Evolutionary conservation across 2,329 filamentous ascomycete genomes (phyloP).

Genomic region (Verticillium zaregamsianum): DNA sequence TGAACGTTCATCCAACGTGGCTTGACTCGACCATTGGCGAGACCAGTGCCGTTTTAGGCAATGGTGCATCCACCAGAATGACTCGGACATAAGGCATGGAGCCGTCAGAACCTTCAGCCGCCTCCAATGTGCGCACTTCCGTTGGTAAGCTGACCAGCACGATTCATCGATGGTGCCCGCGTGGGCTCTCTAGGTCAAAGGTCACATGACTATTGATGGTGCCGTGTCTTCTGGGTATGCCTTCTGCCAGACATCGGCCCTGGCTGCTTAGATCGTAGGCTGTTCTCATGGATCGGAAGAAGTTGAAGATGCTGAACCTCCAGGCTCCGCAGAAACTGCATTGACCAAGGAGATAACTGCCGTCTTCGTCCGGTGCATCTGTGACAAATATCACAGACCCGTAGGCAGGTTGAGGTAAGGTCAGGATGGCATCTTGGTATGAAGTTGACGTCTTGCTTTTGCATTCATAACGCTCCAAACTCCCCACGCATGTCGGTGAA

Average conservation of each 20-base stretch:
- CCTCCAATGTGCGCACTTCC: background rate
- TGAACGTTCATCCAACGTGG: background rate
- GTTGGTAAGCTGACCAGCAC: background rate
- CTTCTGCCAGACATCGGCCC: background rate
- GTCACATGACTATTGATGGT: background rate
- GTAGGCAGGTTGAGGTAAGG: too few species aligned
- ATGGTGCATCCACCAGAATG: background rate
- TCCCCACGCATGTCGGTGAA: conserved; percentile 46
- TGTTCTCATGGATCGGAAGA: background rate
- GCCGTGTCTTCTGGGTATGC: background rate
- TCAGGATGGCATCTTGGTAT: background rate
- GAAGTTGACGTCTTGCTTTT: background rate
- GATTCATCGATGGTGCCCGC: background rate
- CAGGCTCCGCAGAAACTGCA: background rate
- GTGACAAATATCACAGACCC: background rate
- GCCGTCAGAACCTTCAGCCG: background rate
- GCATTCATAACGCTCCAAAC: conserved; percentile 24
- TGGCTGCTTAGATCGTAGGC: background rate
- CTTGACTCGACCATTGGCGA: background rate
- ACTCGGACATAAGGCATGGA: background rate
- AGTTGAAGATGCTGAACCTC: background rate
- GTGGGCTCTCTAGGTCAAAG: background rate
- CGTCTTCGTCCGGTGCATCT: background rate
- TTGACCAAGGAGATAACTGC: background rate
- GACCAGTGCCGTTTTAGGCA: background rate